phyloP scores from a whole-genome alignment of 1,284 basidiomycete species.

The Coniophora puteana region DNA sequence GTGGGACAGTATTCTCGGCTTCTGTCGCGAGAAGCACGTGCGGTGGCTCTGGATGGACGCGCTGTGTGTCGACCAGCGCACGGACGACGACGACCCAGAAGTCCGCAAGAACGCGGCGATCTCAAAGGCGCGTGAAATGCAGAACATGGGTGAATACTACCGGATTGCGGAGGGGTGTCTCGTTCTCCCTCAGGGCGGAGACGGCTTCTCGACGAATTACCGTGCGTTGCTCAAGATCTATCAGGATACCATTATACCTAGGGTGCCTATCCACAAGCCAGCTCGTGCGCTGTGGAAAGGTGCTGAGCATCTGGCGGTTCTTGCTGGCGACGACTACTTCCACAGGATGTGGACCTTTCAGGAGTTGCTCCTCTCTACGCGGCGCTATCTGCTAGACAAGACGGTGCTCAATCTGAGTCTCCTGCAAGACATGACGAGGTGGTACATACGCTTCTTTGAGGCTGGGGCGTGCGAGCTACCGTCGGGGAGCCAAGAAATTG shows the following conservation, averaged over 20 bases:
- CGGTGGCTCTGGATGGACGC: not conserved
- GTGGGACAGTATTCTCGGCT: not conserved
- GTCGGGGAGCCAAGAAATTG: no score
- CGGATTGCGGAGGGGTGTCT: not conserved
- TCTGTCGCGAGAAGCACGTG: not conserved
- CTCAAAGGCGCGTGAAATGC: not conserved
- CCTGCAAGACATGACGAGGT: no score
- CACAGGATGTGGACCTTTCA: slow-evolving; percentile 7
- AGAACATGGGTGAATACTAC: not conserved
- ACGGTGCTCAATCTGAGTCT: not conserved
- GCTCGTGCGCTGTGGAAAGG: slow-evolving; percentile 2
- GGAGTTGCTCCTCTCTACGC: slow-evolving; percentile 2
- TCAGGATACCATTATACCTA: not conserved
- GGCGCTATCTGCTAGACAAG: slow-evolving; percentile 1
- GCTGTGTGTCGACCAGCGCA: not conserved
- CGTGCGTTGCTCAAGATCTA: no score
- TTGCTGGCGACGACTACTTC: slow-evolving; percentile 1
- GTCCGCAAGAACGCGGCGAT: no score
- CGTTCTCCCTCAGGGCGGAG: not conserved
- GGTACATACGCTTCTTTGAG: no score
- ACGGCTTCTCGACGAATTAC: not conserved
- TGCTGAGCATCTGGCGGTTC: not conserved
- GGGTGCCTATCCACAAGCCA: no score
- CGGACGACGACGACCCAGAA: not conserved
- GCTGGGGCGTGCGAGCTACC: no score